Percentiles rank a stretch among this genome's conserved stretches.
Evolutionary conservation across 2,329 filamentous ascomycete genomes (phyloP).

Genomic region (Graphiopsis chlorocephala): DNA sequence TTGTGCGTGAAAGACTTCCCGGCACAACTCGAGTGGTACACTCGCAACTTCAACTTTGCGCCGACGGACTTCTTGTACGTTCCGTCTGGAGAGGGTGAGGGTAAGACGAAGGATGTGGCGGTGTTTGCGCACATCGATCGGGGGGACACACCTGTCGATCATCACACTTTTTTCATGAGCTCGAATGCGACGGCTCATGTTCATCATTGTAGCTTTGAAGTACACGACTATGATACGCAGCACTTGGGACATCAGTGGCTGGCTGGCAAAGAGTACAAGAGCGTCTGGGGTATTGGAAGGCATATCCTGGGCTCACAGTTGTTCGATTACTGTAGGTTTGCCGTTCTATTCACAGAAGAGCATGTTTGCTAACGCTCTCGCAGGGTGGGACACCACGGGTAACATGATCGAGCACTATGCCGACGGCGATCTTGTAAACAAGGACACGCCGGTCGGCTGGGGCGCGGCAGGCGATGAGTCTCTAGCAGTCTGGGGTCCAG

Average conservation of each 20-base stretch:
- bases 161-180: slow-evolving; percentile 56
- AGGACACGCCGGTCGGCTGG: slow-evolving; percentile 43
- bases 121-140: slow-evolving; percentile 55
- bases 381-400: slow-evolving; percentile 49
- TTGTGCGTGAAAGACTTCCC: slow-evolving; percentile 38
- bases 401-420: slow-evolving; percentile 61
- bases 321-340: slow-evolving; percentile 57
- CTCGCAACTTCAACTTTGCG: slow-evolving; percentile 46
- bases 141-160: slow-evolving; percentile 50
- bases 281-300: slow-evolving; percentile 68
- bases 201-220: slow-evolving; percentile 68
- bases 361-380: background rate
- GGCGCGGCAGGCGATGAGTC: slow-evolving; percentile 36
- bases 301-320: slow-evolving; percentile 69
- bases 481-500: slow-evolving; percentile 32
- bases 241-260: slow-evolving; percentile 69
- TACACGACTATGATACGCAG: slow-evolving; percentile 70
- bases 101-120: slow-evolving; percentile 25
- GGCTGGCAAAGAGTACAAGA: slow-evolving; percentile 58
- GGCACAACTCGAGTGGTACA: slow-evolving; percentile 37
- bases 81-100: slow-evolving; percentile 16
- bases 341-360: background rate
- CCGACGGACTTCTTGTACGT: slow-evolving; percentile 43
- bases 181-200: slow-evolving; percentile 48
- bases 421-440: slow-evolving; percentile 65